These are phyloP conservation scores for Cymbidium sinense DNA, from an alignment of 106 monocot genomes.

Conservation along the genomic window DNA sequence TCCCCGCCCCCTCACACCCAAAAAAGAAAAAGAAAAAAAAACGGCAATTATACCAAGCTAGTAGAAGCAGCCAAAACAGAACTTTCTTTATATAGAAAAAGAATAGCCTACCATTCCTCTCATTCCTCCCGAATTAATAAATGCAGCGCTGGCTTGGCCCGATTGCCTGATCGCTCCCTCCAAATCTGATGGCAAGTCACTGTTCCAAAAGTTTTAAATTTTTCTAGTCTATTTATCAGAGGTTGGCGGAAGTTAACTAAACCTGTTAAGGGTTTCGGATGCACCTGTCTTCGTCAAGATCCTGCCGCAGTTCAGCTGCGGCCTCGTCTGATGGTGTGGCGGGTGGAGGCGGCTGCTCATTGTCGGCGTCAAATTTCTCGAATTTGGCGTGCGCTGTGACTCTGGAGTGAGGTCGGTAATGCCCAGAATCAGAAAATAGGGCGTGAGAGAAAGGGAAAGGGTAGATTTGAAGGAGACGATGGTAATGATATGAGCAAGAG, in stretches of 20 bases:
- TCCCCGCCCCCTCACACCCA: too few species aligned
- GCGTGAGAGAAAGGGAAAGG: neutral
- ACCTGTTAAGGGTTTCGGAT: neutral
- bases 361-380: slow-evolving; percentile 56
- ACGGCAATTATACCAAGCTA: too few species aligned
- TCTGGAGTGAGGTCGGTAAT: neutral
- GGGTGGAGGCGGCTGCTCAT: neutral
- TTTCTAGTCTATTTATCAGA: neutral
- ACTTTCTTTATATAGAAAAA: neutral
- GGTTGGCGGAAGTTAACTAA: neutral
- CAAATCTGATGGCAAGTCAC: slow-evolving; percentile 85
- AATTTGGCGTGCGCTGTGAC: slow-evolving; percentile 54
- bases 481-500: neutral
- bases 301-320: slow-evolving; percentile 1
- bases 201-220: slow-evolving; percentile 13
- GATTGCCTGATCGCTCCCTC: slow-evolving; percentile 78
- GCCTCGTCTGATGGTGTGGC: neutral
- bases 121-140: slow-evolving; percentile 70
- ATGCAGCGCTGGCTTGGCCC: slow-evolving; percentile 48
- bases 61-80: too few species aligned
- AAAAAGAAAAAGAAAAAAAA: too few species aligned
- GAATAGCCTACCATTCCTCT: slow-evolving; percentile 63
- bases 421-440: neutral
- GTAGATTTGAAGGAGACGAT: neutral
- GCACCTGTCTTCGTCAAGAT: slow-evolving; percentile 70